These are phyloP conservation scores for Halophytophthora polymorphica DNA, from an alignment of 352 stramenopile genomes.

Conservation along the genomic window DNA sequence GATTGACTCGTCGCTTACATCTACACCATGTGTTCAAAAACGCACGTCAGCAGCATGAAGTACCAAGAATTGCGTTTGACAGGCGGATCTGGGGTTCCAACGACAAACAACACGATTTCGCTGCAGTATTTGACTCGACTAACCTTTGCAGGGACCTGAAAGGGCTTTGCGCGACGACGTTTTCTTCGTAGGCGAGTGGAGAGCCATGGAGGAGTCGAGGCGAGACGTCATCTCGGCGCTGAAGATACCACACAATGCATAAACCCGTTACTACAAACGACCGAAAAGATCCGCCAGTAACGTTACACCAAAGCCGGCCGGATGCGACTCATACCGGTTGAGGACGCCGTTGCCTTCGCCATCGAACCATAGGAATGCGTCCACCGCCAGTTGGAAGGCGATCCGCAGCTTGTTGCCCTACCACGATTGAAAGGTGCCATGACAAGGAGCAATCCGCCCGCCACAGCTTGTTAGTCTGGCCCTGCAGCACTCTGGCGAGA, in stretches of 20 bases:
- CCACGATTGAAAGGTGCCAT: too few relatives aligned
- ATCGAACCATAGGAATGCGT: slow-evolving; percentile 87
- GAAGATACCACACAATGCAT: background rate
- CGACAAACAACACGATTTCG: background rate
- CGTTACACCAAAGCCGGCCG: background rate
- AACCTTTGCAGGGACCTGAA: slow-evolving; percentile 18
- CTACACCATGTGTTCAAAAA: slow-evolving; percentile 3
- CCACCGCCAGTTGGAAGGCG: slow-evolving; percentile 77
- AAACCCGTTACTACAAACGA: background rate
- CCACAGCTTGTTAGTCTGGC: too few relatives aligned
- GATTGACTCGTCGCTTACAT: slow-evolving; percentile 41
- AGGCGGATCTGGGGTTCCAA: too few relatives aligned
- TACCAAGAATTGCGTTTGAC: background rate
- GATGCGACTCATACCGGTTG: slow-evolving; percentile 38
- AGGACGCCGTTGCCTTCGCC: slow-evolving; percentile 72
- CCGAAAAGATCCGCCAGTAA: background rate
- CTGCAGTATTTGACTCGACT: background rate
- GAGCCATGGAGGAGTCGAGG: slow-evolving; percentile 53
- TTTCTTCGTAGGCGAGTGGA: slow-evolving; percentile 80
- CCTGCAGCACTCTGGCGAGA: too few relatives aligned
- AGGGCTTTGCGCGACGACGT: slow-evolving; percentile 38
- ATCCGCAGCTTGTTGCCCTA: slow-evolving; percentile 79
- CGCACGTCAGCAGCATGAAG: background rate
- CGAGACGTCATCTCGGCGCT: slow-evolving; percentile 65
- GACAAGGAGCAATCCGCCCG: too few relatives aligned